Conservation (phyloP, 306 rosid genomes). For the Corylus americana region DNA sequence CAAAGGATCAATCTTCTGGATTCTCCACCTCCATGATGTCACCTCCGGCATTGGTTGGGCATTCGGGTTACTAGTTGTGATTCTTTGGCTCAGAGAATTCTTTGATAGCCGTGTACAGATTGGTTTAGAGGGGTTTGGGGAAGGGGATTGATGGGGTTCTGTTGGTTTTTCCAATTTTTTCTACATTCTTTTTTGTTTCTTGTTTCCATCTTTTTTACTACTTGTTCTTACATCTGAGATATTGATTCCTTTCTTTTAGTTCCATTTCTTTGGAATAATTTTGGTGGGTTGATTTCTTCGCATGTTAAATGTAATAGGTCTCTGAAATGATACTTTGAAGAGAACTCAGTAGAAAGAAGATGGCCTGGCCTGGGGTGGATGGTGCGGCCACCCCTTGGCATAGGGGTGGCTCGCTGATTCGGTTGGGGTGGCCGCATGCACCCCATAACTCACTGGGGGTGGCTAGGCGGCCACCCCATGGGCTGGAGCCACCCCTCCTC, state of each 20-base stretch:
- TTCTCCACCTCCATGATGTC: slow-evolving; percentile 26
- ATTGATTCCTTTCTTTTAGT: slow-evolving; percentile 35
- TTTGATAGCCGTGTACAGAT: slow-evolving; percentile 61
- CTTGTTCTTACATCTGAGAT: slow-evolving; percentile 21
- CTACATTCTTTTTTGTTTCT: not conserved
- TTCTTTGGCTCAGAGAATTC: slow-evolving; percentile 49
- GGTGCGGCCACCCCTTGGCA: no score
- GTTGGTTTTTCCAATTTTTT: not conserved
- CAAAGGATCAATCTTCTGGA: slow-evolving; percentile 25
- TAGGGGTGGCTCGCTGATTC: no score
- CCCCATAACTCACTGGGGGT: no score
- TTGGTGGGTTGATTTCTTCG: slow-evolving; percentile 47
- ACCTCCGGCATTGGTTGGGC: slow-evolving; percentile 40
- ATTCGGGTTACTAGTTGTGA: slow-evolving; percentile 51
- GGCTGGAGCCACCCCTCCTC: no score
- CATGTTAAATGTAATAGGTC: slow-evolving; percentile 25
- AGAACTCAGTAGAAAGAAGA: not conserved
- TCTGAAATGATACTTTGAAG: slow-evolving; percentile 27
- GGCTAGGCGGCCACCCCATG: no score
- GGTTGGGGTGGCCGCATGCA: no score
- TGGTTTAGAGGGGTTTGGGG: slow-evolving; percentile 18
- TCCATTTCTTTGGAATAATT: slow-evolving; percentile 43
- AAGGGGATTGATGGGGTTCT: slow-evolving; percentile 6
- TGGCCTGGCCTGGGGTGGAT: no score
- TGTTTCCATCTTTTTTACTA: not conserved